Evolutionary conservation across 2,329 filamentous ascomycete genomes (phyloP).

Genomic region (Hypoxylon sp.): DNA sequence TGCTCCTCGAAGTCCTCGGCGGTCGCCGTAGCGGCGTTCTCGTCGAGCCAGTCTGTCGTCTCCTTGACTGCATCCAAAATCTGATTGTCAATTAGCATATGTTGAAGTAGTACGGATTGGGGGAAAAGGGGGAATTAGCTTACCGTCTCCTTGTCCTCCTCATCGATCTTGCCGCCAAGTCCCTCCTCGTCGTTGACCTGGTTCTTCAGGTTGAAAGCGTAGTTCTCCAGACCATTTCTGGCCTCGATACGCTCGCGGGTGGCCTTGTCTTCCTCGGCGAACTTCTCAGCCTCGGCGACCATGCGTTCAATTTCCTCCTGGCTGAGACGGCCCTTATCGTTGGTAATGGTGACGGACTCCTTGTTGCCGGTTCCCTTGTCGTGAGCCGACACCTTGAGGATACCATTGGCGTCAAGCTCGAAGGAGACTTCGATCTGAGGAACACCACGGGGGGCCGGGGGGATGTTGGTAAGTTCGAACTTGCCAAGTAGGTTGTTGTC

Average conservation of each 20-base stretch:
- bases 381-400: slow-evolving; percentile 93
- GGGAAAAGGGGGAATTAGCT: slow-evolving; percentile 56
- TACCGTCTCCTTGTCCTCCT: slow-evolving; percentile 97
- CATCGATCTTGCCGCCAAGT: slow-evolving; percentile 97
- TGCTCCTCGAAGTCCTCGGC: slow-evolving; percentile 99
- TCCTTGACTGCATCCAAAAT: slow-evolving; percentile 98
- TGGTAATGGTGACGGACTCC: slow-evolving; percentile 98
- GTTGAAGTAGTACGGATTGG: neutral
- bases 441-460: slow-evolving; percentile 93
- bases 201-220: slow-evolving; percentile 99
- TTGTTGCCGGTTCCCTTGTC: slow-evolving; percentile 99
- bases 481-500: slow-evolving; percentile 98
- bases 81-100: slow-evolving; percentile 61
- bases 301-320: slow-evolving; percentile 99
- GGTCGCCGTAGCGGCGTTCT: slow-evolving; percentile 87
- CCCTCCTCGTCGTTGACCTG: slow-evolving; percentile 97
- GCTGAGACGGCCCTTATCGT: slow-evolving; percentile 98
- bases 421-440: slow-evolving; percentile 99
- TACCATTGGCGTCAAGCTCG: slow-evolving; percentile 98
- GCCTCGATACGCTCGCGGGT: slow-evolving; percentile 97
- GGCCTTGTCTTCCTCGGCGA: slow-evolving; percentile 99
- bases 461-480: slow-evolving; percentile 97
- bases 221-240: slow-evolving; percentile 98
- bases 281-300: slow-evolving; percentile 98
- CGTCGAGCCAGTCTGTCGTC: slow-evolving; percentile 94